Conservation (phyloP, 306 rosid genomes). For the Pterocarpus macrocarpus region DNA sequence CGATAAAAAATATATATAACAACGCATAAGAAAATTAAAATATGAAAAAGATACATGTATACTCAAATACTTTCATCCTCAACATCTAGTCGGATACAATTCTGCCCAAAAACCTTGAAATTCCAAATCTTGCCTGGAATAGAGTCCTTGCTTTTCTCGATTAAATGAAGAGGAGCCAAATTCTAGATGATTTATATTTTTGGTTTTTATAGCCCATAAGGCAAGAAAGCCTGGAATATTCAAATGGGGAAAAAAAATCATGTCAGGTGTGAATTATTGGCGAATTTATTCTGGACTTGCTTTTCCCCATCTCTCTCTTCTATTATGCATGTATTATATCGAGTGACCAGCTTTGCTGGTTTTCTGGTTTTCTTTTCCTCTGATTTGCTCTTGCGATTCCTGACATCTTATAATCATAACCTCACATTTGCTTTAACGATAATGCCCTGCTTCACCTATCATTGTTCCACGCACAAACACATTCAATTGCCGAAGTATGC, state of each 20-base stretch:
- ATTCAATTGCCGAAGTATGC: too few relatives aligned
- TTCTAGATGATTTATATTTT: too few relatives aligned
- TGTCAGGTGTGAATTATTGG: slow-evolving; percentile 34
- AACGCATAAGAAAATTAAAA: too few relatives aligned
- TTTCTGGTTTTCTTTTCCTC: slow-evolving; percentile 11
- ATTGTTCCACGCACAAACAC: not conserved
- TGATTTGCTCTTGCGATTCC: slow-evolving; percentile 12
- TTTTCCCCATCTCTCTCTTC: slow-evolving; percentile 36
- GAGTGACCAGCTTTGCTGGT: not conserved
- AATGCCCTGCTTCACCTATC: slow-evolving; percentile 26
- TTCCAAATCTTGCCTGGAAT: too few relatives aligned
- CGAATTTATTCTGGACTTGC: slow-evolving; percentile 20
- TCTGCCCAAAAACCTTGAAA: too few relatives aligned
- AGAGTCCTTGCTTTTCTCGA: too few relatives aligned
- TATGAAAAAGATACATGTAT: too few relatives aligned
- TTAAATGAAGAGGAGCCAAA: too few relatives aligned
- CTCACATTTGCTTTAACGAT: slow-evolving; percentile 18
- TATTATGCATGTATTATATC: slow-evolving; percentile 38
- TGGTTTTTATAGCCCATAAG: not conserved
- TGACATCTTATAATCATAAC: not conserved
- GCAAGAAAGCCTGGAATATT: slow-evolving; percentile 21
- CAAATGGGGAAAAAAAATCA: not conserved
- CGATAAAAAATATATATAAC: too few relatives aligned
- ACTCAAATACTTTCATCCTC: too few relatives aligned
- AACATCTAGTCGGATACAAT: too few relatives aligned